phyloP scores from a whole-genome alignment of 2,329 filamentous ascomycete species.

The Claviceps sp. region DNA sequence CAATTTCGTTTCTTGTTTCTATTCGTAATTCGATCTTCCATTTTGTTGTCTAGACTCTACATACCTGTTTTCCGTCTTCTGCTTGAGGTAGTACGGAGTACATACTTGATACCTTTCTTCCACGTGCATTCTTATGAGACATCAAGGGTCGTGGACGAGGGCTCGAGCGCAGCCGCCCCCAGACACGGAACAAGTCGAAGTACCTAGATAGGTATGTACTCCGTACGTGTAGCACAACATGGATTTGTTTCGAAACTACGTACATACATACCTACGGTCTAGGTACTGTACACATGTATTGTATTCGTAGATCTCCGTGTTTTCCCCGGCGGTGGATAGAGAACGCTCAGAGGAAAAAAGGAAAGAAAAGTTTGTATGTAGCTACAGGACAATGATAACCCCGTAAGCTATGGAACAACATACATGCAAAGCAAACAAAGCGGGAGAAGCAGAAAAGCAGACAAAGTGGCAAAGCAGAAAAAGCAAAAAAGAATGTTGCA shows the following conservation, averaged over 20 bases:
- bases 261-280: not conserved
- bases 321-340: too few relatives aligned
- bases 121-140: not conserved
- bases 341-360: not conserved
- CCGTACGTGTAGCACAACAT: not conserved
- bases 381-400: too few relatives aligned
- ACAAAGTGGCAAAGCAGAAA: not conserved
- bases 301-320: too few relatives aligned
- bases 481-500: constrained; percentile 9
- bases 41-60: too few relatives aligned
- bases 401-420: too few relatives aligned
- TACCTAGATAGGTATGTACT: not conserved
- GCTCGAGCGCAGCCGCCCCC: not conserved
- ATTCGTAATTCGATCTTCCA: not conserved
- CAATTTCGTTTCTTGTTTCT: not conserved
- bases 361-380: not conserved
- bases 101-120: not conserved
- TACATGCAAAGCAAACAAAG: too few relatives aligned
- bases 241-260: not conserved
- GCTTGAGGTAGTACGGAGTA: not conserved
- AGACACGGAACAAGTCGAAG: not conserved
- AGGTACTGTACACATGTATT: too few relatives aligned
- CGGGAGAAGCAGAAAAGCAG: too few relatives aligned
- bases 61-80: not conserved
- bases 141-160: not conserved